phyloP scores from a whole-genome alignment of 257 asterid species.

The Solanum chilense region DNA sequence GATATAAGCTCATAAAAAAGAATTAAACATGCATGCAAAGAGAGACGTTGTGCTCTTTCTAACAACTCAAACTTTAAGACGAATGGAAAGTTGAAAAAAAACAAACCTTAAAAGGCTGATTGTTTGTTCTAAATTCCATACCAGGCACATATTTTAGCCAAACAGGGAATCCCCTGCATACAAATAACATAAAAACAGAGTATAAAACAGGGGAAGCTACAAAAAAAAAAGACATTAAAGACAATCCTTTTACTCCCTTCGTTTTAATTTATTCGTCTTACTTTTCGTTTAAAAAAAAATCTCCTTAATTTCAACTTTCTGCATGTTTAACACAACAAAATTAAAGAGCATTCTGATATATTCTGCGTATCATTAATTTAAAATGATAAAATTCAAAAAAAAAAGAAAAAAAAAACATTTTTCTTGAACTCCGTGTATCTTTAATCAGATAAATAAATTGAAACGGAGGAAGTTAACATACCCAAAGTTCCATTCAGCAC shows the following conservation, averaged over 20 bases:
- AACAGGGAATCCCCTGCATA: slow-evolving; percentile 89
- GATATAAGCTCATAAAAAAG: not conserved
- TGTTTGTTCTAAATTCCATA: slow-evolving; percentile 76
- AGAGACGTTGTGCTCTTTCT: not conserved
- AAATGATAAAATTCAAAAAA: rapidly evolving
- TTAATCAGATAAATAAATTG: too few species aligned
- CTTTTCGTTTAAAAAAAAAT: not conserved
- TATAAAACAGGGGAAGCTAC: slow-evolving; percentile 11
- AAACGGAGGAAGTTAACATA: too few species aligned
- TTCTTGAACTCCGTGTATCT: not conserved
- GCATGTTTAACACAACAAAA: not conserved
- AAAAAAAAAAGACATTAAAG: not conserved
- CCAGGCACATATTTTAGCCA: slow-evolving; percentile 92
- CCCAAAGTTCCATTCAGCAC: slow-evolving; percentile 99
- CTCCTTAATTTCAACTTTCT: not conserved
- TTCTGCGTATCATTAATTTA: not conserved
- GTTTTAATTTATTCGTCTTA: not conserved
- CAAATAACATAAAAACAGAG: slow-evolving; percentile 15
- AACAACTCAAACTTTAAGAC: not conserved
- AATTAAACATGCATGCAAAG: not conserved
- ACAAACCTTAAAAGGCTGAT: slow-evolving; percentile 73
- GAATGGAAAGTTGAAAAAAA: not conserved
- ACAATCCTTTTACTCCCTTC: not conserved
- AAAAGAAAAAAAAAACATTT: not conserved
- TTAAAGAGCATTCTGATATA: not conserved